These are phyloP conservation scores for Fusarium keratoplasticum DNA, from an alignment of 2,329 filamentous ascomycete genomes.

Conservation along the genomic window DNA sequence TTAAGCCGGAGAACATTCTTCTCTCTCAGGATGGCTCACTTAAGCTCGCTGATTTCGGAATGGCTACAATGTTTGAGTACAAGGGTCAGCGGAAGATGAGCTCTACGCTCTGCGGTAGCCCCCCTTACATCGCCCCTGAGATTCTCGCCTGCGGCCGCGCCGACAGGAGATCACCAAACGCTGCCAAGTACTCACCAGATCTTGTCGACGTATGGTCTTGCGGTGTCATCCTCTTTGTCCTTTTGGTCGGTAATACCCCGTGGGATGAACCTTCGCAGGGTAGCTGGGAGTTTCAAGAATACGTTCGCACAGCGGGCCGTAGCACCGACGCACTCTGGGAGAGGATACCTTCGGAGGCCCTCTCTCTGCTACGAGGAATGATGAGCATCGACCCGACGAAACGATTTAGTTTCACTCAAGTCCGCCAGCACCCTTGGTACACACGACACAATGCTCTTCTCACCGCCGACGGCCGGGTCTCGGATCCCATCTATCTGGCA, in stretches of 20 bases:
- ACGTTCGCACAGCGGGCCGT: constrained; percentile 80
- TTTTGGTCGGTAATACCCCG: constrained; percentile 95
- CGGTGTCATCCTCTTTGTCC: constrained; percentile 95
- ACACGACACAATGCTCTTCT: constrained; percentile 85
- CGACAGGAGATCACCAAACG: constrained; percentile 60
- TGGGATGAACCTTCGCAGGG: constrained; percentile 92
- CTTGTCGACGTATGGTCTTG: constrained; percentile 96
- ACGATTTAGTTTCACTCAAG: constrained; percentile 86
- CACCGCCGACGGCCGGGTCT: constrained; percentile 76
- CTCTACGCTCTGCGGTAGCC: constrained; percentile 92
- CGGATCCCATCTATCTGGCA: constrained; percentile 86
- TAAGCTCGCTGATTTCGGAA: constrained; percentile 96
- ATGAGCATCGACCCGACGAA: constrained; percentile 80
- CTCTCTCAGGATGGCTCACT: constrained; percentile 85
- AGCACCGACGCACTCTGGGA: constrained; percentile 89
- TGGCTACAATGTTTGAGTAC: constrained; percentile 93
- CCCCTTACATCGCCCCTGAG: constrained; percentile 97
- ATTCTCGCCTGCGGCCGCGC: constrained; percentile 70
- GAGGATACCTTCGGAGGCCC: constrained; percentile 76
- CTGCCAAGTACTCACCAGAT: constrained; percentile 78
- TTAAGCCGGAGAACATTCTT: constrained; percentile 96
- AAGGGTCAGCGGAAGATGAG: constrained; percentile 85
- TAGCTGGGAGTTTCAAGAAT: constrained; percentile 94
- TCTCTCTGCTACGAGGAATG: constrained; percentile 92
- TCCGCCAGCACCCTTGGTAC: constrained; percentile 95